Evolutionary conservation across 169 alveolate species (phyloP), one percentile per base, ranked within the genome.

Genomic region (Perkinsus olseni): DNA sequence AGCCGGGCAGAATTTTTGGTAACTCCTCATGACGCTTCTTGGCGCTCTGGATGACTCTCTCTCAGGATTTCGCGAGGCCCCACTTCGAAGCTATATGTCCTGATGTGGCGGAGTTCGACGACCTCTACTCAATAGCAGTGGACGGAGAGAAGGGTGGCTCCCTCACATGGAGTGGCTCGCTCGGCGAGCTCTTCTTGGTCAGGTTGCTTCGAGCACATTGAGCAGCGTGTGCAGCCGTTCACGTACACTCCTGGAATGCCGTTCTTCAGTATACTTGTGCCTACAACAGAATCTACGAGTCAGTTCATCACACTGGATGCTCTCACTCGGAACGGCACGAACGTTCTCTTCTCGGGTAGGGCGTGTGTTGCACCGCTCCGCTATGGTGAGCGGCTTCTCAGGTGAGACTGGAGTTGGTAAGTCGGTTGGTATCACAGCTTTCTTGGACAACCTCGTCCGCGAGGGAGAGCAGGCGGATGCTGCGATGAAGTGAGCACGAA

Each of bases 321-420:
- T 92, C 91, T 98, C 74, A 95, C 97, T 74, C 94, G 93, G 38
- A 96, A 97, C 74, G 97, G 97, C 28, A 94, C 93, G 93, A 96
- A 97, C 94, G 96, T 97, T 20, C 95, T 98, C 39, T 95, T 97
- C 48, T 93, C 97, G 74, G 99, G 99, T 38, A 98, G 97, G 92
- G 96, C 99, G 50, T 99, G 99, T 74, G 98, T 97, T 45, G 99
- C 99, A n/a, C n/a, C 38, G 97, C 97, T 94, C 96, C 98, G 38
- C 98, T 97, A 38, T 96, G 96, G 31, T 96, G 97, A 34, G 96
- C 96, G 93, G 98, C 97, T 93, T 97, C 24, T 10, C 97, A 74
- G 99, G 99, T 38, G 98, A 97, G 92, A 97, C 99, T 39, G 99
- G 99, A 74, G 98, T 97, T 39, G 99, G 99, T 38, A 98, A 98